Evolutionary conservation across 1,284 basidiomycete genomes (phyloP).

Genomic region (Microbotryum silenes-acaulis): DNA sequence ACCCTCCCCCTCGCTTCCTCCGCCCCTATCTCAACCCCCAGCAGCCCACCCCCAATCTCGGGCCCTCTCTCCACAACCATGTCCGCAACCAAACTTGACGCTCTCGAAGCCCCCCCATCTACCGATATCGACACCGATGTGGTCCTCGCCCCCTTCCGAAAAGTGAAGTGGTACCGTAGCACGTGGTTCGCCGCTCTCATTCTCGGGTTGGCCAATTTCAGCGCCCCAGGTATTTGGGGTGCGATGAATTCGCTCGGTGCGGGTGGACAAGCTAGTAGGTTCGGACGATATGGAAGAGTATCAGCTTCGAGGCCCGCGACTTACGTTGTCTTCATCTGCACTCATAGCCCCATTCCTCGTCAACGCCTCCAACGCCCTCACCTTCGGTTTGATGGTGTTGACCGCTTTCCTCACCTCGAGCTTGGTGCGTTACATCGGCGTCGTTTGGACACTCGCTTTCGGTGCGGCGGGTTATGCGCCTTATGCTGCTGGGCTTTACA

Average conservation of each 20-base stretch:
- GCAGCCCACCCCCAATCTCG: no score
- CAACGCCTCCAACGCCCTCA: slow-evolving; percentile 35
- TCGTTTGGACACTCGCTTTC: slow-evolving; percentile 18
- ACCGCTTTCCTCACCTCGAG: slow-evolving; percentile 17
- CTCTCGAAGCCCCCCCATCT: no score
- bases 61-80: no score
- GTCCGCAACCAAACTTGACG: no score
- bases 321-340: no score
- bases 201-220: slow-evolving; percentile 29
- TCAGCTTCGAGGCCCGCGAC: no score
- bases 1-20: no score
- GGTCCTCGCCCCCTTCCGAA: no score
- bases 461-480: slow-evolving; percentile 34
- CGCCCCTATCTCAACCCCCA: no score
- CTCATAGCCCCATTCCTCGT: slow-evolving; percentile 31
- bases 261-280: no score
- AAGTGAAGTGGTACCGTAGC: slow-evolving; percentile 12
- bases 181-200: slow-evolving; percentile 16
- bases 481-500: slow-evolving; percentile 29
- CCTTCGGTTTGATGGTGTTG: slow-evolving; percentile 37
- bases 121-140: no score
- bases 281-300: no score
- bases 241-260: slow-evolving; percentile 36
- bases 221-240: slow-evolving; percentile 36
- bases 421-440: slow-evolving; percentile 11